Percentiles rank a stretch among this genome's conserved stretches.
phyloP scores from a whole-genome alignment of 495 filamentous ascomycete genomes.

The Amniculicola lignicola region DNA sequence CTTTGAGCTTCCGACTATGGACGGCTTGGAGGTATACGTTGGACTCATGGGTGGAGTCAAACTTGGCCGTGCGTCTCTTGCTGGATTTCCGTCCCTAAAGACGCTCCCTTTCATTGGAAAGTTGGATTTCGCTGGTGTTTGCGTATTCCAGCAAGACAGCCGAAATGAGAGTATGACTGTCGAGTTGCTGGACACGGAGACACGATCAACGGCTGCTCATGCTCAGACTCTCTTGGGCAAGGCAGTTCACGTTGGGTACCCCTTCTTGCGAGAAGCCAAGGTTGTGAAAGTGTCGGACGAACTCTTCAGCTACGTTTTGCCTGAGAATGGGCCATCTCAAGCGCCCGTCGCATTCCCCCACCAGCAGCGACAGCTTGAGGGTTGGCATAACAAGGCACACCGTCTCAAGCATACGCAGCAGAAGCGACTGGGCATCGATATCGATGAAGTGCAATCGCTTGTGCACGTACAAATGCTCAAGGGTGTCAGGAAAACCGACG shows the following conservation, averaged over 20 bases:
- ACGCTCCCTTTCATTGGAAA: conserved; percentile 74
- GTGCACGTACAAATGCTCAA: conserved; percentile 90
- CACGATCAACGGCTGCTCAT: conserved; percentile 62
- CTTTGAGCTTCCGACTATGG: conserved; percentile 88
- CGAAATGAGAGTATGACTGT: conserved; percentile 96
- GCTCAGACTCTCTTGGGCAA: conserved; percentile 79
- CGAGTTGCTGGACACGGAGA: conserved; percentile 71
- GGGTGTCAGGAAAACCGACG: conserved; percentile 84
- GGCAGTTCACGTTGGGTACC: conserved; percentile 89
- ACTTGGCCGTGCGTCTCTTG: conserved; percentile 73
- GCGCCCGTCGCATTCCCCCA: conserved; percentile 65
- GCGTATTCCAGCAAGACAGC: conserved; percentile 95
- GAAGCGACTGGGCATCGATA: conserved; percentile 83
- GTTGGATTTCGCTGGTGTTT: conserved; percentile 86
- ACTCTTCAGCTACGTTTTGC: conserved; percentile 80
- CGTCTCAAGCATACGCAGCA: conserved; percentile 83
- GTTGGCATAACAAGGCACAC: conserved; percentile 78
- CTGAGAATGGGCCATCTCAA: conserved; percentile 54
- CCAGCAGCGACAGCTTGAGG: conserved; percentile 69
- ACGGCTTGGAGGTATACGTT: conserved; percentile 80
- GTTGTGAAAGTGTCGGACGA: conserved; percentile 88
- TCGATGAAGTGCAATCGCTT: conserved; percentile 81
- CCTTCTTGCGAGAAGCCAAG: conserved; percentile 91
- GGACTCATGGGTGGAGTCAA: conserved; percentile 86
- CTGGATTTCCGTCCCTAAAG: conserved; percentile 88